These are phyloP conservation scores for Tulasnella calospora DNA, from an alignment of 768 basidiomycete genomes.

Conservation along the genomic window DNA sequence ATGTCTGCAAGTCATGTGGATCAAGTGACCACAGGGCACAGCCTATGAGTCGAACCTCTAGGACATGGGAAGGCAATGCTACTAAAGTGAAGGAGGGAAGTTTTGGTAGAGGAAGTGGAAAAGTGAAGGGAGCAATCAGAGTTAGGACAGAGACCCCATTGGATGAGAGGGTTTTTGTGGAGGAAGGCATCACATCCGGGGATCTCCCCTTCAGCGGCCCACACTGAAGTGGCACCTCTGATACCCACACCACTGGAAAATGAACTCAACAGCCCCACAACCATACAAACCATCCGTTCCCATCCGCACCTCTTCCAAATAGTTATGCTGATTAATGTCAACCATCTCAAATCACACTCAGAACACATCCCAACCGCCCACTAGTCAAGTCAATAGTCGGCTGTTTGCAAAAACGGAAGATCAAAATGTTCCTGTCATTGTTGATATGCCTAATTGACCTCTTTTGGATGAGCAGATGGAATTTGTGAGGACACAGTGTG, in stretches of 20 bases:
- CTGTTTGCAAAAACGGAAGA: slow-evolving; percentile 38
- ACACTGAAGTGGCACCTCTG: slow-evolving; percentile 6
- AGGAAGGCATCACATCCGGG: not conserved
- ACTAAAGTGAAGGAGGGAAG: not conserved
- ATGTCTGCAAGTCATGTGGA: slow-evolving; percentile 21
- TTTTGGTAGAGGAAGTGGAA: not conserved
- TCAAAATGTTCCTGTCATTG: slow-evolving; percentile 31
- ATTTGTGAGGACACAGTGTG: slow-evolving; percentile 34
- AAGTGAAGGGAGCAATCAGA: not conserved
- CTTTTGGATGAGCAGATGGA: slow-evolving; percentile 23
- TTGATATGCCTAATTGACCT: slow-evolving; percentile 30
- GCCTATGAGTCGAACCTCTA: not conserved
- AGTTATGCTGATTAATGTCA: slow-evolving; percentile 39
- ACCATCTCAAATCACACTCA: slow-evolving; percentile 35
- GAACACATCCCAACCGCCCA: slow-evolving; percentile 39
- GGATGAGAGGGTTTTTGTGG: slow-evolving; percentile 9
- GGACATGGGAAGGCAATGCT: not conserved
- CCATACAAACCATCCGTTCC: slow-evolving; percentile 31
- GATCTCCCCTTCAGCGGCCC: not conserved
- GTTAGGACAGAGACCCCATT: not conserved
- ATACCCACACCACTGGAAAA: slow-evolving; percentile 8
- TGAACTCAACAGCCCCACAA: slow-evolving; percentile 26
- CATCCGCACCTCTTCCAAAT: slow-evolving; percentile 40
- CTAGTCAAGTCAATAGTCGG: slow-evolving; percentile 40
- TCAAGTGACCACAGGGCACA: not conserved